Percentiles rank a stretch among this genome's conserved stretches.
phyloP scores from a whole-genome alignment of 371 early-diverging fungal genomes.

The Rhizopus sp. region DNA sequence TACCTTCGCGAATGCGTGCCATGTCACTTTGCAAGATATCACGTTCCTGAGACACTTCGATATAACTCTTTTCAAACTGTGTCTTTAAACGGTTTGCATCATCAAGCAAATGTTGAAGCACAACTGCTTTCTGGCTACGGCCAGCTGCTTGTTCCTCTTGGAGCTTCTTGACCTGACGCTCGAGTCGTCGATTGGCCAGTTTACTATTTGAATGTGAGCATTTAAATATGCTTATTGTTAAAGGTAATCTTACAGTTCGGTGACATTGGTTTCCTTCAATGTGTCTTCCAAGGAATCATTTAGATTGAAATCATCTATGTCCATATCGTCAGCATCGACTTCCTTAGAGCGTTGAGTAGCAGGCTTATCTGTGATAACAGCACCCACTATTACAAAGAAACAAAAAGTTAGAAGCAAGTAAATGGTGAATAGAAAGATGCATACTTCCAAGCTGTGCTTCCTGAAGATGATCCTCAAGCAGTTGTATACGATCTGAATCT shows the following conservation, averaged over 20 bases:
- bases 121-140: constrained; percentile 51
- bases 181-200: constrained; percentile 71
- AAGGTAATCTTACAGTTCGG: constrained; percentile 42
- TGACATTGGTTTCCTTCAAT: constrained; percentile 56
- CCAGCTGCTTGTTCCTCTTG: constrained; percentile 61
- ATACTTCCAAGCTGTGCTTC: constrained; percentile 79
- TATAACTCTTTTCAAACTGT: constrained; percentile 76
- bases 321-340: constrained; percentile 35
- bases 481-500: constrained; percentile 75
- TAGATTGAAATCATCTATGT: constrained; percentile 40
- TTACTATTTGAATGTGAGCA: constrained; percentile 28
- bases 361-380: constrained; percentile 10
- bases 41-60: constrained; percentile 68
- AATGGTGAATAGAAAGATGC: neutral
- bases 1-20: constrained; percentile 60
- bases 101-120: constrained; percentile 70
- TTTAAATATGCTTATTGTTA: neutral
- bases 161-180: constrained; percentile 70
- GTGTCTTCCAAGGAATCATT: constrained; percentile 47
- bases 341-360: neutral
- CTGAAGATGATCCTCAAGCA: constrained; percentile 78
- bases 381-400: constrained; percentile 9
- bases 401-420: neutral
- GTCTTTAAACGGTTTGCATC: constrained; percentile 71
- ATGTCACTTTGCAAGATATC: constrained; percentile 75